These are phyloP conservation scores for Coniophora puteana DNA, from an alignment of 1,284 basidiomycete species.

Conservation along the genomic window DNA sequence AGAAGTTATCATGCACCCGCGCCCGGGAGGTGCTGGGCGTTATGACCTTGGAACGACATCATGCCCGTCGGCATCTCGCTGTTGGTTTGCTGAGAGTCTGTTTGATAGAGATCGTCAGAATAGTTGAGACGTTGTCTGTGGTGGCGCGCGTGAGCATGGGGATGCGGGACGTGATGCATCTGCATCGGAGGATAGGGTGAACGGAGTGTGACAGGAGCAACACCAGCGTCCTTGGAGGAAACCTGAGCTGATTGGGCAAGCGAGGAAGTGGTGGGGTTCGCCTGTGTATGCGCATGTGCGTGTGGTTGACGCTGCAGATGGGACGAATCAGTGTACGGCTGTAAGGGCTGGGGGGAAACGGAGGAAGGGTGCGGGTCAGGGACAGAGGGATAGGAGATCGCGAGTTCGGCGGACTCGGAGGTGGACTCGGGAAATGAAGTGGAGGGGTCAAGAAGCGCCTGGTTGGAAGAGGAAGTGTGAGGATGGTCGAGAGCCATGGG, in stretches of 20 bases:
- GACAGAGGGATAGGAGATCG: too few species aligned
- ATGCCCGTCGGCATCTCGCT: conserved; percentile 40
- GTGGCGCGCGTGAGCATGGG: conserved; percentile 68
- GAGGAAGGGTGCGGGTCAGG: conserved; percentile 8
- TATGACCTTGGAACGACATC: conserved; percentile 44
- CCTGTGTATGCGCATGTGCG: conserved; percentile 13
- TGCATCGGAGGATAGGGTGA: conserved; percentile 47
- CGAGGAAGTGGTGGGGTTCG: conserved; percentile 18
- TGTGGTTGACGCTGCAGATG: conserved; percentile 5
- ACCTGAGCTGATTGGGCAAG: conserved; percentile 13
- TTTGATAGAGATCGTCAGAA: conserved; percentile 40
- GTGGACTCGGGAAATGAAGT: conserved; percentile 10
- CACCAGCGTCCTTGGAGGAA: conserved; percentile 23
- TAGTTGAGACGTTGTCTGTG: conserved; percentile 49
- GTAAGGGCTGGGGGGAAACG: conserved; percentile 11
- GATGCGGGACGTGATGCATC: conserved; percentile 76
- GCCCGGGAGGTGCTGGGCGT: conserved; percentile 22
- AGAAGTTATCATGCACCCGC: conserved; percentile 9
- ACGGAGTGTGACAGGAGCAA: conserved; percentile 41
- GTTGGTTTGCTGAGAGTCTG: conserved; percentile 21
- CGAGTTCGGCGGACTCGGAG: conserved; percentile 8
- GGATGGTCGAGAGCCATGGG: too few species aligned
- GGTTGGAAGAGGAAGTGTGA: conserved; percentile 13
- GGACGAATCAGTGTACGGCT: conserved; percentile 11
- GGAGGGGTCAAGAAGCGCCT: conserved; percentile 11